Conservation (phyloP, 306 rosid genomes). For the Prunus campanulata region DNA sequence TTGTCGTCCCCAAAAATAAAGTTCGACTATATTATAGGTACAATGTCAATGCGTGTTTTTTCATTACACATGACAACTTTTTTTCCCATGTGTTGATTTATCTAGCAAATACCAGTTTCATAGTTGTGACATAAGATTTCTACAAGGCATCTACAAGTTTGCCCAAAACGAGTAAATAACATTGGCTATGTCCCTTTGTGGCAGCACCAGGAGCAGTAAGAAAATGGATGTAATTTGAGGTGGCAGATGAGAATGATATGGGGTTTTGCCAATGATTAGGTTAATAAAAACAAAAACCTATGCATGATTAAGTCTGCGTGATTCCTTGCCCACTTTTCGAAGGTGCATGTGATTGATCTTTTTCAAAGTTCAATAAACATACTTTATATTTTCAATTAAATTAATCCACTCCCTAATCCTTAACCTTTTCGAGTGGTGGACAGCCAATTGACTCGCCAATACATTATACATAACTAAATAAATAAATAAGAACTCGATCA, state of each 20-base stretch:
- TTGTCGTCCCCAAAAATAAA: too few species aligned
- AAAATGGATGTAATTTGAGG: background rate
- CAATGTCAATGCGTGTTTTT: too few species aligned
- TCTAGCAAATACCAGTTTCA: too few species aligned
- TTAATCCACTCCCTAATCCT: background rate
- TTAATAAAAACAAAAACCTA: background rate
- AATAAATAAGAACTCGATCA: background rate
- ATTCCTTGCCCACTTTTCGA: background rate
- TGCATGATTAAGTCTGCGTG: background rate
- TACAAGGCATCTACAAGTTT: too few species aligned
- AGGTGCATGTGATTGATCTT: slow-evolving; percentile 5
- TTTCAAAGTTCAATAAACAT: background rate
- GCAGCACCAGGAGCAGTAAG: background rate
- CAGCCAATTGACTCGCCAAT: background rate
- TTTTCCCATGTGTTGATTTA: too few species aligned
- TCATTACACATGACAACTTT: too few species aligned
- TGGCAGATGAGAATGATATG: background rate
- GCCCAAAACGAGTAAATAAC: too few species aligned
- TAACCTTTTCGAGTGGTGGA: background rate
- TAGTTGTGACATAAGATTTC: too few species aligned
- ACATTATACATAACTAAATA: background rate
- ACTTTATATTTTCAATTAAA: background rate
- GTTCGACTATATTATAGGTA: too few species aligned
- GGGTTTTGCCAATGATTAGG: background rate
- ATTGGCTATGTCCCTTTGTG: too few species aligned